Percentiles rank a stretch among this genome's conserved stretches.
phyloP scores from a whole-genome alignment of 768 basidiomycete genomes.

The Rhodotorula toruloides region DNA sequence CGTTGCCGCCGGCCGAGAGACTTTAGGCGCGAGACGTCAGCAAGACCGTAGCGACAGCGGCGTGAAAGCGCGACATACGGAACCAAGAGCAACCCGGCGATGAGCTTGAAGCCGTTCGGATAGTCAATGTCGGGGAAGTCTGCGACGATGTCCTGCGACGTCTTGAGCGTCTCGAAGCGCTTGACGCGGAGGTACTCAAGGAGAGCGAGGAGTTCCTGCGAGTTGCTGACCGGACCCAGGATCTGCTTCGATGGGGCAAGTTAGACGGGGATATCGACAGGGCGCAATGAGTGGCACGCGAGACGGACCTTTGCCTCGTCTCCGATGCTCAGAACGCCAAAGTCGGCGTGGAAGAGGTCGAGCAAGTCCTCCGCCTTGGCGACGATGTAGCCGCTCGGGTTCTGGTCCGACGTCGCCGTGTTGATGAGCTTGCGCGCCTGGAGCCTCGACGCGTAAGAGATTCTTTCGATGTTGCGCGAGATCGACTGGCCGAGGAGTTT shows the following conservation, averaged over 20 bases:
- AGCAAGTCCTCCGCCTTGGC: conserved; percentile 65
- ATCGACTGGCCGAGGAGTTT: conserved; percentile 72
- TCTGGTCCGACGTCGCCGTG: conserved; percentile 60
- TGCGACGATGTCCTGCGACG: conserved; percentile 62
- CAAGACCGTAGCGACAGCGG: too few species aligned
- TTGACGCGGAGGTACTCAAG: conserved; percentile 73
- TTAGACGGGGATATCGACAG: too few species aligned
- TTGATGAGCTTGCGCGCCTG: conserved; percentile 74
- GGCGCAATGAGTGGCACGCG: not conserved
- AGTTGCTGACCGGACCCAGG: conserved; percentile 63
- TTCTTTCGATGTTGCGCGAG: conserved; percentile 69
- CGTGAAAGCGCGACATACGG: too few species aligned
- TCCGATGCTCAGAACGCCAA: conserved; percentile 54
- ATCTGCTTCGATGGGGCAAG: conserved; percentile 55
- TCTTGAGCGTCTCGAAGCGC: conserved; percentile 61
- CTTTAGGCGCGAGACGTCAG: not conserved
- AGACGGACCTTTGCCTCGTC: conserved; percentile 60
- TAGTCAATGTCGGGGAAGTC: conserved; percentile 70
- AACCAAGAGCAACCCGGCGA: conserved; percentile 70
- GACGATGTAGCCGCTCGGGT: conserved; percentile 58
- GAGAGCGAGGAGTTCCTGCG: conserved; percentile 71
- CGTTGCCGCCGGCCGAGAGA: conserved; percentile 63
- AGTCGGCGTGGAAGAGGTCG: conserved; percentile 70
- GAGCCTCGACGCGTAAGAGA: conserved; percentile 69
- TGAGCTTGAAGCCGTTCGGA: conserved; percentile 56